Evolutionary conservation across 257 asterid species (phyloP).

Genomic region (Leptodermis oblonga): DNA sequence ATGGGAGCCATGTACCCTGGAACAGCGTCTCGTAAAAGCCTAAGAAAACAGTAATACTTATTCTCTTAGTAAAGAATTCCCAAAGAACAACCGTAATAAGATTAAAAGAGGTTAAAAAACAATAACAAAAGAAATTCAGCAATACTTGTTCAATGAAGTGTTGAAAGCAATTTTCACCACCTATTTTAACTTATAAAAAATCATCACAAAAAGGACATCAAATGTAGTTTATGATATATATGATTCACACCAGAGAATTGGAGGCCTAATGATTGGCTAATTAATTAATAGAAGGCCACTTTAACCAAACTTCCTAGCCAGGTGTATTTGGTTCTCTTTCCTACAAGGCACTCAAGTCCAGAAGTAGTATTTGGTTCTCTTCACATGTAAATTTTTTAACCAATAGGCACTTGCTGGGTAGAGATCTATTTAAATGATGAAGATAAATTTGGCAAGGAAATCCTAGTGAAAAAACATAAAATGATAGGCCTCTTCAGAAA

Average conservation of each 20-base stretch:
- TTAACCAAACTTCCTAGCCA: neutral
- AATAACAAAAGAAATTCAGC: neutral
- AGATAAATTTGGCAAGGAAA: neutral
- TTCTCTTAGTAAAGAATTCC: no score
- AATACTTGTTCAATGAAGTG: constrained; percentile 1
- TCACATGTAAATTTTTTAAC: neutral
- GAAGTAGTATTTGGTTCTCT: neutral
- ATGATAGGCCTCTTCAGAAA: neutral
- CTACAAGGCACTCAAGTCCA: neutral
- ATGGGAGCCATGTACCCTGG: neutral
- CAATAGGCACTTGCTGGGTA: neutral
- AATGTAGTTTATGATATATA: neutral
- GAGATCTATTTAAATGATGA: neutral
- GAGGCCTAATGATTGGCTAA: neutral
- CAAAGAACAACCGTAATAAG: no score
- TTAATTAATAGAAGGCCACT: neutral
- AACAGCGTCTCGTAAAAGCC: neutral
- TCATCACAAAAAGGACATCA: neutral
- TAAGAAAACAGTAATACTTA: neutral
- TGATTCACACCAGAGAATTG: neutral
- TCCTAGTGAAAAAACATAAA: neutral
- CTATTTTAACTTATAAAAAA: neutral
- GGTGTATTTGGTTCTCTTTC: neutral
- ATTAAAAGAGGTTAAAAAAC: no score
- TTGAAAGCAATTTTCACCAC: neutral